These are phyloP conservation scores for Raddia guianensis DNA, from an alignment of 176 grass and related monocot species.

Conservation along the genomic window DNA sequence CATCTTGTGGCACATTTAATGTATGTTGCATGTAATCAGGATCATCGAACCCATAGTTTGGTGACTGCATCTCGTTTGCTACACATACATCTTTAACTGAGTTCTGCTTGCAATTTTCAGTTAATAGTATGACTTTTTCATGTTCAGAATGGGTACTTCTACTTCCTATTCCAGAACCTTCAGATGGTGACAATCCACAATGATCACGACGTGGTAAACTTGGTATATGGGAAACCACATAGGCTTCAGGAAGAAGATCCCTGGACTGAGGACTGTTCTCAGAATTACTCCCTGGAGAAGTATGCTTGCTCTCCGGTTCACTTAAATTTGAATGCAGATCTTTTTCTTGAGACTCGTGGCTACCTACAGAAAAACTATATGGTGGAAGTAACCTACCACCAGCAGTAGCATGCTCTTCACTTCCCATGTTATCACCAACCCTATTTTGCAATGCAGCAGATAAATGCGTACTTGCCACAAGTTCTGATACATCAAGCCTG, in stretches of 20 bases:
- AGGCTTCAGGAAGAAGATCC: slow-evolving; percentile 51
- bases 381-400: slow-evolving; percentile 62
- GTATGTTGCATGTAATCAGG: slow-evolving; percentile 52
- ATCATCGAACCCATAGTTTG: slow-evolving; percentile 56
- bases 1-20: slow-evolving; percentile 42
- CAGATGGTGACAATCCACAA: slow-evolving; percentile 50
- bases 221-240: slow-evolving; percentile 51
- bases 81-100: slow-evolving; percentile 74
- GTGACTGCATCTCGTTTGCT: slow-evolving; percentile 63
- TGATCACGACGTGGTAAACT: slow-evolving; percentile 62
- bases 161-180: slow-evolving; percentile 66
- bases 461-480: slow-evolving; percentile 31
- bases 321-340: slow-evolving; percentile 54
- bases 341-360: slow-evolving; percentile 57
- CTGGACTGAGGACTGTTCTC: slow-evolving; percentile 45
- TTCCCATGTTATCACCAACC: slow-evolving; percentile 35
- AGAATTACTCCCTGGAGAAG: slow-evolving; percentile 36
- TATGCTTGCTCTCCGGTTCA: slow-evolving; percentile 49
- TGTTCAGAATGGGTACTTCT: slow-evolving; percentile 73
- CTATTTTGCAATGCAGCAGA: slow-evolving; percentile 44
- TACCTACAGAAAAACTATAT: slow-evolving; percentile 69
- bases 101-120: slow-evolving; percentile 71
- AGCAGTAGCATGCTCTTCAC: slow-evolving; percentile 14
- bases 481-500: slow-evolving; percentile 54
- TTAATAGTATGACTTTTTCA: slow-evolving; percentile 66